A percentile compares a stretch with the other conserved stretches of the same genome.
Evolutionary conservation across 495 filamentous ascomycete genomes (phyloP).

Genomic region (Xylaria palmicola): DNA sequence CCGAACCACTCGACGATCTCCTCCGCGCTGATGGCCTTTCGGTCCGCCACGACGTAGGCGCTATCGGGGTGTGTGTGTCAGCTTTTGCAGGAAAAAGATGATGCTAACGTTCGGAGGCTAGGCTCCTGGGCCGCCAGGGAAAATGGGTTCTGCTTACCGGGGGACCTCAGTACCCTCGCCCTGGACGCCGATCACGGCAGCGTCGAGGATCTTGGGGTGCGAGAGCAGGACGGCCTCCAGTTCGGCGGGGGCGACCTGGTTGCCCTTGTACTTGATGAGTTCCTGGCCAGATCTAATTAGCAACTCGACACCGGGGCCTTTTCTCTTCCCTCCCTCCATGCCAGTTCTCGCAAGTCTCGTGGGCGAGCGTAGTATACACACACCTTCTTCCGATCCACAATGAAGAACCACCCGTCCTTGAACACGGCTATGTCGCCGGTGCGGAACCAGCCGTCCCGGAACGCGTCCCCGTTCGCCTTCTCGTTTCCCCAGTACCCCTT

Average conservation of each 20-base stretch:
- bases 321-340: too few species aligned
- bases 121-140: neutral
- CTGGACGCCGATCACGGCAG: constrained; percentile 73
- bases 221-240: constrained; percentile 51
- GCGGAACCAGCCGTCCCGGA: constrained; percentile 63
- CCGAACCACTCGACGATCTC: constrained; percentile 35
- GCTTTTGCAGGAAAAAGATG: neutral
- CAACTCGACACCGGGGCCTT: too few species aligned
- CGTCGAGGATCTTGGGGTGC: constrained; percentile 70
- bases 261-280: constrained; percentile 55
- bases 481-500: constrained; percentile 68
- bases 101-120: neutral
- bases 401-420: constrained; percentile 46
- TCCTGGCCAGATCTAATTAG: constrained; percentile 20
- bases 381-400: constrained; percentile 76
- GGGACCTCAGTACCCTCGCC: constrained; percentile 71
- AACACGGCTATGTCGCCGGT: constrained; percentile 67
- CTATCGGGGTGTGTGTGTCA: constrained; percentile 27
- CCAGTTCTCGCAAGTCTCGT: too few species aligned
- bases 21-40: constrained; percentile 19
- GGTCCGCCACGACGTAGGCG: constrained; percentile 66
- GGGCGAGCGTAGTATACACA: too few species aligned
- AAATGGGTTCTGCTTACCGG: constrained; percentile 17
- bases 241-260: constrained; percentile 87
- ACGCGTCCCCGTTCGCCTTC: constrained; percentile 58